Percentiles rank a stretch among this genome's conserved stretches.
These are phyloP conservation scores for Psilocybe tampanensis DNA, from an alignment of 768 basidiomycete species.

Conservation along the genomic window DNA sequence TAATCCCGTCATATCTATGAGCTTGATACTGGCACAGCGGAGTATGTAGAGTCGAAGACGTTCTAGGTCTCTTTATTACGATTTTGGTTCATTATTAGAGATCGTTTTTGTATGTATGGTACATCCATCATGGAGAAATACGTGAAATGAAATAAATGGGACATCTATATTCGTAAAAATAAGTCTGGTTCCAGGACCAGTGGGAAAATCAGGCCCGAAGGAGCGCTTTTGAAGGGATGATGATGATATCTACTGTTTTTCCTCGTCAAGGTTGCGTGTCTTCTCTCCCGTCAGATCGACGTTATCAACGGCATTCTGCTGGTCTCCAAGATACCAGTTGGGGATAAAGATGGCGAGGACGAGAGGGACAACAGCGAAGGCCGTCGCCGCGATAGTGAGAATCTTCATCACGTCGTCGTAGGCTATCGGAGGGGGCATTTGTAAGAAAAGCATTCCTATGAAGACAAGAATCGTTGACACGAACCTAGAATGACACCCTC, in stretches of 20 bases:
- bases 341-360: slow-evolving; percentile 61
- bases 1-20: not conserved
- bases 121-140: not conserved
- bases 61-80: not conserved
- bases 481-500: slow-evolving; percentile 61
- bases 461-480: too few relatives aligned
- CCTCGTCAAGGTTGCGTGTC: slow-evolving; percentile 8
- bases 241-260: not conserved
- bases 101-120: not conserved
- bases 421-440: slow-evolving; percentile 28
- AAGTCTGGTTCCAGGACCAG: too few relatives aligned
- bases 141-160: not conserved
- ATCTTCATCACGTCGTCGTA: slow-evolving; percentile 60
- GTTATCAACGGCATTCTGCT: slow-evolving; percentile 72
- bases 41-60: too few relatives aligned
- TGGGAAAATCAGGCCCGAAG: too few relatives aligned
- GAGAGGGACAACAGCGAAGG: slow-evolving; percentile 59
- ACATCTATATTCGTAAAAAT: not conserved
- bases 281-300: slow-evolving; percentile 31
- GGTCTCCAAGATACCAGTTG: slow-evolving; percentile 67
- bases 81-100: not conserved
- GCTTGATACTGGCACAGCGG: too few relatives aligned
- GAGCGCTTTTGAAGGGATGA: too few relatives aligned
- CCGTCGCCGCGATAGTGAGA: slow-evolving; percentile 55
- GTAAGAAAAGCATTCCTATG: too few relatives aligned